Evolutionary conservation across 768 basidiomycete species (phyloP), one percentile per base, ranked within the genome.

Genomic region (Rhodocollybia butyracea): DNA sequence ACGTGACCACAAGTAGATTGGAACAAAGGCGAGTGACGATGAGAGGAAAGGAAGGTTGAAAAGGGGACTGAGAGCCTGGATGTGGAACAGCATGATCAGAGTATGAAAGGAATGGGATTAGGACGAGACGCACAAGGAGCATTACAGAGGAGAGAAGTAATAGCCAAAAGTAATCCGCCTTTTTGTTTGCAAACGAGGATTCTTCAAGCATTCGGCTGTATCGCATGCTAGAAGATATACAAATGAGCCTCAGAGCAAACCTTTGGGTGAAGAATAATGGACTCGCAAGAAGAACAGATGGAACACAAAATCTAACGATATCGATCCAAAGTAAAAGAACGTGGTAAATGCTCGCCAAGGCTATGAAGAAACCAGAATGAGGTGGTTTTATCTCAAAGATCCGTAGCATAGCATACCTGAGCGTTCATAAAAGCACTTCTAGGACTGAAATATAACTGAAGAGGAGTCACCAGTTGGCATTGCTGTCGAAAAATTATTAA

Each of bases 261-360:
- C 13, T 27, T 2, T 34, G 4, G 13, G 30, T 46, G 53, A 10
- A 39, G 26, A 2, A n/a, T 11, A 26, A 1, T 24, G 21, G 11
- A 75, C 94, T 69, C 67, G 96, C 96, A 99, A 97, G 79, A 98
- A 99, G 78, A 98, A 98, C 51, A 99, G 79, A 68, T 98, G 96
- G 72, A 98, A 97, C 56, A 96, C 80, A 62, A 98, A 93, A 70
- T 98, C 96, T 21, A 98, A 74, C 3, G 90, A 93, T 65, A 98
- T 84, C 1, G 88, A 82, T 11, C 96, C 97, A 71, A 98, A 98
- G 72, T 95, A 99, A 64, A 94, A 88, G 79, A 98, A 98, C 11
- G 90, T 96, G 27, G 94, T 95, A 39, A 88, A 70, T 43, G 85
- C 80, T 27, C 96, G 82, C 94, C 94, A 98, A 61, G 86, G 78